Percentiles rank a stretch among this genome's conserved stretches.
Evolutionary conservation across 352 stramenopile species (phyloP).

Genomic region (Globisporangium abappressorium): DNA sequence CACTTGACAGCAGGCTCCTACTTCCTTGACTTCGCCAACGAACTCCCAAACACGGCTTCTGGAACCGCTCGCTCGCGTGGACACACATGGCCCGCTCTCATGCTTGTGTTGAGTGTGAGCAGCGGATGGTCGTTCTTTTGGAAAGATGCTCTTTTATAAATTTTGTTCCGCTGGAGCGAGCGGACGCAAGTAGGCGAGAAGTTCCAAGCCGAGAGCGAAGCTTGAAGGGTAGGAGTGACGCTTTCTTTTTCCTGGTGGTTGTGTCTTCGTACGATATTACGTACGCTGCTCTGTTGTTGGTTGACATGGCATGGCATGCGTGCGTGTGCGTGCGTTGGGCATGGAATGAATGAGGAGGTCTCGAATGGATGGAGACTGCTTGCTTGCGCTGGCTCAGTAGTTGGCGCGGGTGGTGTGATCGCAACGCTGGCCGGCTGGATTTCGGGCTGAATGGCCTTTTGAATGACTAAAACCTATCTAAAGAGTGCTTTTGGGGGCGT

Average conservation of each 20-base stretch:
- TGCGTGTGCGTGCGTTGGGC: background rate
- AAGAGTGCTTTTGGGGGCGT: background rate
- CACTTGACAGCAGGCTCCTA: background rate
- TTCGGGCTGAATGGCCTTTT: background rate
- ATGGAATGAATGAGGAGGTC: background rate
- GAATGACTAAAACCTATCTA: background rate
- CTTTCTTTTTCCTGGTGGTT: background rate
- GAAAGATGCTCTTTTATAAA: slow-evolving; percentile 11
- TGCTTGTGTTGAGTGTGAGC: background rate
- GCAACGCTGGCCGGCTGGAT: background rate
- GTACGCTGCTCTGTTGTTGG: background rate
- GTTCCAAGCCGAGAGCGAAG: background rate
- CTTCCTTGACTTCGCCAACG: background rate
- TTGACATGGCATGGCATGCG: too few species aligned
- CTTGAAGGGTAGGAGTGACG: background rate
- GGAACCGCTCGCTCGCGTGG: too few species aligned
- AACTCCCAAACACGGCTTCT: too few species aligned
- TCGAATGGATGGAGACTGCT: slow-evolving; percentile 1
- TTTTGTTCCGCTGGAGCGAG: slow-evolving; percentile 8
- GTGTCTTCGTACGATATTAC: background rate
- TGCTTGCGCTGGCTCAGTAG: background rate
- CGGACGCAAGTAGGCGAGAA: background rate
- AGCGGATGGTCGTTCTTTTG: background rate
- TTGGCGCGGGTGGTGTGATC: background rate
- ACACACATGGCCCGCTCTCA: too few species aligned